Evolutionary conservation across 148 eudicot species (phyloP).

Genomic region (Chenopodium album): DNA sequence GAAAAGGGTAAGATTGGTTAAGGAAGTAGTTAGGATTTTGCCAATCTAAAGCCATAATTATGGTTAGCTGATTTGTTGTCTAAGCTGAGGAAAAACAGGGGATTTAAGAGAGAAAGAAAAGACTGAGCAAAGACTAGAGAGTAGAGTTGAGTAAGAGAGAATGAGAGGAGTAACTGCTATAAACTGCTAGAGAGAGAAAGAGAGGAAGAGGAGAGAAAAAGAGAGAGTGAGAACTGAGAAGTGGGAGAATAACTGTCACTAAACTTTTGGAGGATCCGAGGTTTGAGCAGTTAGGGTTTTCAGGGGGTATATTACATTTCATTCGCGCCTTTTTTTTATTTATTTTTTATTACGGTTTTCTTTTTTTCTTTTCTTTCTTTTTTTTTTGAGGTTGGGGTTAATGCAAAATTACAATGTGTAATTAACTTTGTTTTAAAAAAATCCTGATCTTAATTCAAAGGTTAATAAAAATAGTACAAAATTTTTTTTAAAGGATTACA

Average conservation of each 20-base stretch:
- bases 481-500: no score
- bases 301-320: background rate
- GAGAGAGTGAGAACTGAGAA: conserved; percentile 8
- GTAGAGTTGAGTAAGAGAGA: background rate
- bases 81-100: conserved; percentile 17
- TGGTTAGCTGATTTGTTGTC: background rate
- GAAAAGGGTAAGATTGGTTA: conserved; percentile 22
- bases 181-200: conserved; percentile 17
- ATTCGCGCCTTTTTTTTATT: background rate
- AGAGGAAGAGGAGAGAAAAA: background rate
- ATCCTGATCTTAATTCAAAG: no score
- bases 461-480: no score
- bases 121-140: conserved; percentile 15
- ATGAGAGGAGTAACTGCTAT: conserved; percentile 19
- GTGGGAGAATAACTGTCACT: conserved; percentile 27
- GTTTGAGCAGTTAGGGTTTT: conserved; percentile 23
- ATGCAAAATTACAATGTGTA: no score
- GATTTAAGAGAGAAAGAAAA: conserved; percentile 11
- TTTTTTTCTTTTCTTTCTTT: no score
- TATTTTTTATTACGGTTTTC: no score
- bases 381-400: no score
- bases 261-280: conserved; percentile 26
- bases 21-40: conserved; percentile 16
- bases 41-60: conserved; percentile 24
- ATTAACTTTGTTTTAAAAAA: no score